Conservation (phyloP, 768 basidiomycete species). For the Xerocomellus dryophilus region DNA sequence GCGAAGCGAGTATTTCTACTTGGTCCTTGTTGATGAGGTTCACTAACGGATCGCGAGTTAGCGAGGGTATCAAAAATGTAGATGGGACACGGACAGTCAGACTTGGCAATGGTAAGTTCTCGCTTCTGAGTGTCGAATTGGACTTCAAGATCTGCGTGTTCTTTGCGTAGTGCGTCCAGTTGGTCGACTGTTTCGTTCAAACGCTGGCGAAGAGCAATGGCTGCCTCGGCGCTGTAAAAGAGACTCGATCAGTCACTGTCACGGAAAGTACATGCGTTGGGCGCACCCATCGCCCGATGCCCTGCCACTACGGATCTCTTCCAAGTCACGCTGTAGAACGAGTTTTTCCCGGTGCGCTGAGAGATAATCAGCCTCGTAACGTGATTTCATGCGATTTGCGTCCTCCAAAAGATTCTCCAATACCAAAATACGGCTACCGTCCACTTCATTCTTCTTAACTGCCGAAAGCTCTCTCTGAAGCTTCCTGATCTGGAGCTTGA, state of each 20-base stretch:
- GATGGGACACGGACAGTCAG: constrained; percentile 60
- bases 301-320: constrained; percentile 88
- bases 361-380: constrained; percentile 88
- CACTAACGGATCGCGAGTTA: constrained; percentile 45
- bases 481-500: constrained; percentile 83
- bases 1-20: constrained; percentile 78
- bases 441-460: constrained; percentile 69
- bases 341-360: constrained; percentile 80
- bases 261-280: not conserved
- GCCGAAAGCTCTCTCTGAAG: constrained; percentile 79
- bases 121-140: constrained; percentile 56
- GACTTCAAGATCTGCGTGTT: constrained; percentile 69
- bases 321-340: constrained; percentile 73
- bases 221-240: constrained; percentile 67
- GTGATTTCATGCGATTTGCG: constrained; percentile 82
- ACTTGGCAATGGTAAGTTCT: constrained; percentile 80
- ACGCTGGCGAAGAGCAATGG: constrained; percentile 82
- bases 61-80: not conserved
- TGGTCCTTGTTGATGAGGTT: constrained; percentile 92
- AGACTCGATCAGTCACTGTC: constrained; percentile 1
- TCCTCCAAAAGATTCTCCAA: constrained; percentile 90
- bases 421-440: constrained; percentile 75
- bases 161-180: constrained; percentile 65
- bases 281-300: constrained; percentile 76
- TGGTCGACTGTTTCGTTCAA: constrained; percentile 86